A percentile compares a stretch with the other conserved stretches of the same genome.
Conservation (phyloP, 2,329 filamentous ascomycete genomes). For the Ophiostoma australiae region DNA sequence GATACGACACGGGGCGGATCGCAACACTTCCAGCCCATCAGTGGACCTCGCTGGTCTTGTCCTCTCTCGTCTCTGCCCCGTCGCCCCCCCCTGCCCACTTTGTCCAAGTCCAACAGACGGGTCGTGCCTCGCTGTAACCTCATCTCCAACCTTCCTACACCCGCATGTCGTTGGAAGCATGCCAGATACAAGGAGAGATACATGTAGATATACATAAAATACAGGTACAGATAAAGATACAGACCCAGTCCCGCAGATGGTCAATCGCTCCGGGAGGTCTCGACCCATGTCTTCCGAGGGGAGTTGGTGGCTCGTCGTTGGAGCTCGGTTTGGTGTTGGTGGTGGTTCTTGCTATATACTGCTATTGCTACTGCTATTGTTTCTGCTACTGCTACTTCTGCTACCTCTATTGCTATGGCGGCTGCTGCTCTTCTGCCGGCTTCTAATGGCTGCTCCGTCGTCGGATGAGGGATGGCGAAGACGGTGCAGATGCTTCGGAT, state of each 20-base stretch:
- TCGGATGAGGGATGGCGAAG: background rate
- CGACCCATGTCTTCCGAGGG: background rate
- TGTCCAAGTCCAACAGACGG: background rate
- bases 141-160: background rate
- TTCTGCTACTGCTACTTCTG: background rate
- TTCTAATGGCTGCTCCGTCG: too few species aligned
- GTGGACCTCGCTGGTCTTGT: background rate
- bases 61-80: background rate
- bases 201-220: too few species aligned
- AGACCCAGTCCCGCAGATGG: background rate
- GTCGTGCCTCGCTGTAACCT: conserved; percentile 8
- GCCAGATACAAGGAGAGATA: background rate
- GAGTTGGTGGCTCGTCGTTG: background rate
- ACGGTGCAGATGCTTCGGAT: background rate
- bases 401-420: too few species aligned
- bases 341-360: background rate
- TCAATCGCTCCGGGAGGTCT: background rate
- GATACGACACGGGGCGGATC: background rate
- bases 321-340: background rate
- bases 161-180: background rate
- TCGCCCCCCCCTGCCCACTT: background rate
- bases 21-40: background rate
- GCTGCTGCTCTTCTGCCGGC: too few species aligned
- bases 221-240: background rate
- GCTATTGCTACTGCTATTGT: background rate